Percentiles rank a stretch among this genome's conserved stretches.
Evolutionary conservation across 768 basidiomycete genomes (phyloP).

Genomic region (Melanogaster broomeanus): DNA sequence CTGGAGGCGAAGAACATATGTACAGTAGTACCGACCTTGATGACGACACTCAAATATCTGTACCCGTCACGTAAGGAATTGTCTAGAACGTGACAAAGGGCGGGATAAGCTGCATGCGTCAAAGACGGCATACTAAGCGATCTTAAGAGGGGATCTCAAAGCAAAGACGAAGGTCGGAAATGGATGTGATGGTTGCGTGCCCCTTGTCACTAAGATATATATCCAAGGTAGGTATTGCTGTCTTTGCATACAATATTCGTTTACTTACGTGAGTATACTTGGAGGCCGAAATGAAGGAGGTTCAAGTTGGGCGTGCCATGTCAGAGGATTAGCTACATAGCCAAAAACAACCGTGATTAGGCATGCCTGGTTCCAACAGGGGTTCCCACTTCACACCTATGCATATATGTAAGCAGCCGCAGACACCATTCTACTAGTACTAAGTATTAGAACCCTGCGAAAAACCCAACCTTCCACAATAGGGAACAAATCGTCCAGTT

Average conservation of each 20-base stretch:
- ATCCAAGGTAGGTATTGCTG: slow-evolving; percentile 35
- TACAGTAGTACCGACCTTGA: slow-evolving; percentile 67
- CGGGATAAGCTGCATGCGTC: slow-evolving; percentile 48
- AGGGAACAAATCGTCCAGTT: no score
- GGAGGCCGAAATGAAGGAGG: slow-evolving; percentile 67
- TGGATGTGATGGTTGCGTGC: slow-evolving; percentile 75
- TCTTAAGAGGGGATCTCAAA: slow-evolving; percentile 60
- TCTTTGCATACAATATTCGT: not conserved
- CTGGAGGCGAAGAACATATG: slow-evolving; percentile 48
- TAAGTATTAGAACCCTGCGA: no score
- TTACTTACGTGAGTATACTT: slow-evolving; percentile 29
- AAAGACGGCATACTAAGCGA: slow-evolving; percentile 48
- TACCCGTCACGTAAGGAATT: slow-evolving; percentile 54
- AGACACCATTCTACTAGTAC: no score
- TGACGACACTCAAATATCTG: slow-evolving; percentile 73
- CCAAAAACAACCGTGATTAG: no score
- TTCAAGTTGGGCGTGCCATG: slow-evolving; percentile 55
- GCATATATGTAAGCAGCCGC: no score
- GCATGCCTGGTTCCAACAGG: no score
- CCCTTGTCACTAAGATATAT: slow-evolving; percentile 48
- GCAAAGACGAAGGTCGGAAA: slow-evolving; percentile 68
- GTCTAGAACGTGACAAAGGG: slow-evolving; percentile 64
- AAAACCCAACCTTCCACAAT: no score
- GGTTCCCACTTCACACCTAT: no score
- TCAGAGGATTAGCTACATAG: no score